A percentile compares a stretch with the other conserved stretches of the same genome.
Evolutionary conservation across 2,329 filamentous ascomycete species (phyloP).

Genomic region (Epichloe hybrida): DNA sequence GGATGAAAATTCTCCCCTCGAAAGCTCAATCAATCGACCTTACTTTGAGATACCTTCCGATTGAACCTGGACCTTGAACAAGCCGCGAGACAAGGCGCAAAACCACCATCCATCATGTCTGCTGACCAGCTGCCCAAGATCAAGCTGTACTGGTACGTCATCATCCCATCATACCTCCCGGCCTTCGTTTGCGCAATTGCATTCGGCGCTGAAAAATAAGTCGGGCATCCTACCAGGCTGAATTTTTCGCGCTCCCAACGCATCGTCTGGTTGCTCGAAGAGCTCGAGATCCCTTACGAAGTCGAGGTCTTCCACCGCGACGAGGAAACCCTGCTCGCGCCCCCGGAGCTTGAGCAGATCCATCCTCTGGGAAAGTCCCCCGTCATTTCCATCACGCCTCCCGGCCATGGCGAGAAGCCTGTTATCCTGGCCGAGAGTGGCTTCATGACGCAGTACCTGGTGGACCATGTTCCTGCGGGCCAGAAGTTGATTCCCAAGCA

Average conservation of each 20-base stretch:
- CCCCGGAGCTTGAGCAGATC: constrained; percentile 59
- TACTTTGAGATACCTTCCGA: not conserved
- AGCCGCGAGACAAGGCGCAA: no score
- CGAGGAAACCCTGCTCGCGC: constrained; percentile 50
- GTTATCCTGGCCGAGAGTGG: constrained; percentile 69
- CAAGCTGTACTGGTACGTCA: constrained; percentile 48
- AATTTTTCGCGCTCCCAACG: constrained; percentile 71
- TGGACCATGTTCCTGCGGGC: constrained; percentile 43
- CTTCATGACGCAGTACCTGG: constrained; percentile 69
- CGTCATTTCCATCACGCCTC: constrained; percentile 49
- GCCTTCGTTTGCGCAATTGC: not conserved
- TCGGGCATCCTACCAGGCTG: constrained; percentile 43
- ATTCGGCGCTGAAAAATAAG: no score
- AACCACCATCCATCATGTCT: not conserved
- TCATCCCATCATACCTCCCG: not conserved
- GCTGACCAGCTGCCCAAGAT: constrained; percentile 31
- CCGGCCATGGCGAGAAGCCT: constrained; percentile 25
- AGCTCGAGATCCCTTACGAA: constrained; percentile 66
- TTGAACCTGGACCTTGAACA: not conserved
- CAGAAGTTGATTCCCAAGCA: constrained; percentile 35
- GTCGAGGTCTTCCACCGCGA: constrained; percentile 66
- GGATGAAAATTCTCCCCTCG: not conserved
- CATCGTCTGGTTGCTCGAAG: constrained; percentile 75
- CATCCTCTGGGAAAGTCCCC: constrained; percentile 85
- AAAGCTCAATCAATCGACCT: not conserved